phyloP scores from a whole-genome alignment of 148 eudicot genomes.

The Selenicereus undatus region DNA sequence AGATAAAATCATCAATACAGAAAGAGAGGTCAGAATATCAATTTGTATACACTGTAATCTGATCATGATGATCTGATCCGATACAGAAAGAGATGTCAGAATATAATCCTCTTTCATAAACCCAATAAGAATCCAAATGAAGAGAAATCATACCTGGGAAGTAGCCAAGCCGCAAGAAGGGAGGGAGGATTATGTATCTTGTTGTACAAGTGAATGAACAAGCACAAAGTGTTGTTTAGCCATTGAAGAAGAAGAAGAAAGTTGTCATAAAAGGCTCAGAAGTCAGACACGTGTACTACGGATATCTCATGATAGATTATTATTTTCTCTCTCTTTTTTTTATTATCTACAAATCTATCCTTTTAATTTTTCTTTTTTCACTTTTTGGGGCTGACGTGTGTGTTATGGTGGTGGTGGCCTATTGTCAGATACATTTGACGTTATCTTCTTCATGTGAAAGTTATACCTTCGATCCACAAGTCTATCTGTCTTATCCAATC shows the following conservation, averaged over 20 bases:
- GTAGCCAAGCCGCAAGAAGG: neutral
- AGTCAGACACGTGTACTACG: neutral
- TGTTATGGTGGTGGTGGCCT: slow-evolving; percentile 5
- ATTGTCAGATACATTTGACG: slow-evolving; percentile 13
- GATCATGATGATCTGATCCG: neutral
- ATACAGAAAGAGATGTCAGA: neutral
- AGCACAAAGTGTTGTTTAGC: slow-evolving; percentile 15
- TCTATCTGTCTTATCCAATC: slow-evolving; percentile 23
- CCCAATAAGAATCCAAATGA: neutral
- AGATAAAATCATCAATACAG: no score
- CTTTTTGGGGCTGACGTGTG: slow-evolving; percentile 36
- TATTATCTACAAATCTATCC: slow-evolving; percentile 19
- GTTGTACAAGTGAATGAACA: slow-evolving; percentile 4
- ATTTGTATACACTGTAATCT: no score
- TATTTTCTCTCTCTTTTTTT: neutral
- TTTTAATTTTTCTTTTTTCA: neutral
- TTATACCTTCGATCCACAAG: slow-evolving; percentile 31
- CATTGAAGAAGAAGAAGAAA: slow-evolving; percentile 11
- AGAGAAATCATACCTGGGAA: slow-evolving; percentile 14
- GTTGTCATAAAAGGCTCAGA: neutral
- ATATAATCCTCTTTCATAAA: neutral
- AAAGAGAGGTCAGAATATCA: neutral
- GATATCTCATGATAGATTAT: neutral
- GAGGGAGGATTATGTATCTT: neutral
- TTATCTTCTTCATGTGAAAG: slow-evolving; percentile 19